Base-by-base conservation (phyloP, 2,329 filamentous ascomycete genomes). In the Nakataea oryzae region DNA sequence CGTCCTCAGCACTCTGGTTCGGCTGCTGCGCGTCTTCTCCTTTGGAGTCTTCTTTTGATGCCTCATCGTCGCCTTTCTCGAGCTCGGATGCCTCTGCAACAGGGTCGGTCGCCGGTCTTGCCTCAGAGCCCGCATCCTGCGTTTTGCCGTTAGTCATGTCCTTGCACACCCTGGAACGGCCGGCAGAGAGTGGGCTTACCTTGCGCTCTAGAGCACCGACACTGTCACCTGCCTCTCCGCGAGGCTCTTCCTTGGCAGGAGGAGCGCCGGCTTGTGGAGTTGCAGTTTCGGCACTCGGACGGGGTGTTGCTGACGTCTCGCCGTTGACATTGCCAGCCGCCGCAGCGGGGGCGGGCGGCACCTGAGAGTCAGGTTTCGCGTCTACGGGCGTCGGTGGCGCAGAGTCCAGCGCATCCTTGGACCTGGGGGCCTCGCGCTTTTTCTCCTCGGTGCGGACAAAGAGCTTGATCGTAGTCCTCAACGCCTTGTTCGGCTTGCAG, bases 361-460 rank as follows among this genome's bases (percentile, higher is more conserved):
- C 30, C 26, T 34, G 26, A n/a, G 34, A 30, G 47, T 54, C 30
- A 5, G 60, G 21, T 27, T 60, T 74, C 7, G 75, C 70, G 61
- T 81, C 80, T 55, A 76, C 70, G 2, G 80, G 76, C 0, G 71
- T 69, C 28, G 70, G 66, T 4, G 77, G 74, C 2, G 75, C 69
- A 34, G 74, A 74, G 41, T 72, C 76, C 61, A 77, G 76, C 3
- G 70, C 65, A 63, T 83, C 76, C 66, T 82, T 85, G 0, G 79
- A 75, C 57, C 83, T 81, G 56, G 79, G 80, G 60, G 85, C 83
- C 69, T 93, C 89, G 65, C 89, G 84, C 75, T 96, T 96, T 81
- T 96, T 96, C 74, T 96, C 90, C 67, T 92, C 90, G 0, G 89
- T 96, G 69, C 93, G 90, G 59, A 99, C 76, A 71, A 96, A 99